Evolutionary conservation across 306 rosid species (phyloP), one percentile per base, ranked within the genome.

Genomic region (Fagus crenata): DNA sequence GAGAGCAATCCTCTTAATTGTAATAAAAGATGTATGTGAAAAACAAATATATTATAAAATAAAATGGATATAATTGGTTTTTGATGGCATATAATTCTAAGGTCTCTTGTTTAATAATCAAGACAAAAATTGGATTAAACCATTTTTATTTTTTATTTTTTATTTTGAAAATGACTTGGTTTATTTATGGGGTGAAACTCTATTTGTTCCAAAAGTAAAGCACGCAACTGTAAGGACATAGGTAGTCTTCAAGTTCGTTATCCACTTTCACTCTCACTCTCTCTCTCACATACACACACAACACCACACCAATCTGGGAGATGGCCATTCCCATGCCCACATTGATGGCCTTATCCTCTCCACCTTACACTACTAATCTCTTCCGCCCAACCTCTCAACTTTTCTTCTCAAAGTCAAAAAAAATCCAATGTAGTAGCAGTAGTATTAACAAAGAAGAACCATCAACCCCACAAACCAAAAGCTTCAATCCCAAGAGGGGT

Each of bases 401-500:
- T 40, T 3, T 84, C 68, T 61, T 53, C 35, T 33, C 65, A 3
- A 84, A 35, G 54, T 43, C 39, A 46, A 80, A 76, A 80, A 80
- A 76, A 81, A 80, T 90, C 85, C 89, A 65, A 46, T 83, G 96
- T 46, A 7, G 51, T 46, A 46, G 28, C 28, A 22, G 49, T 43
- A 43, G 51, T 85, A 67, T 75, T 41, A 84, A 60, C 31, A 84
- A 56, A 79, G 87, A 86, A 77, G 67, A 73, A 53, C 85, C 84
- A 77, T 58, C 74, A 54, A 77, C 85, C 60, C 53, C 86, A 35
- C 39, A 80, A 4, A 22, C 80, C 53, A 18, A 75, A 8, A 78
- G 58, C 8, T 31, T 31, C 7, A 82, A 87, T 74, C 93, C 91
- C 3, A 92, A 87, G 69, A 88, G 85, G 0, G 98, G 98, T 0